Base-by-base conservation (phyloP, 805 yeast genomes). In the Myxozyma udenii region DNA sequence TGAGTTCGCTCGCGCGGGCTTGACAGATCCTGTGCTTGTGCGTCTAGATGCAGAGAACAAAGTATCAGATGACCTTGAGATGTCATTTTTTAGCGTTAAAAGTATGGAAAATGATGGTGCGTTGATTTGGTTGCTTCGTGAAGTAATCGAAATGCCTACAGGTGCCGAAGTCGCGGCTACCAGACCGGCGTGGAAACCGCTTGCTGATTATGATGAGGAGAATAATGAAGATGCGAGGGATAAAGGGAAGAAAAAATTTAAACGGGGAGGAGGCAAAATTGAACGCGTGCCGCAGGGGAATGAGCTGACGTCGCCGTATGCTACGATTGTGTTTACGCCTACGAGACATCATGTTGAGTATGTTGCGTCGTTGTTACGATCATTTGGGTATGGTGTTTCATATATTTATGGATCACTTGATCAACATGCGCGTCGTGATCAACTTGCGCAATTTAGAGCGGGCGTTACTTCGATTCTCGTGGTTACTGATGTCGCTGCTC, bases 331-430 rank as follows among this genome's bases (percentile, higher is more conserved):
- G 2, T 93, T 93, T 63, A 97, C 88, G 5, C 98, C 98, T 42
- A 93, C 99, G 0, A 85, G 89, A 71, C 98, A 93, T 71, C 98
- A 93, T 70, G 98, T 93, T 21, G 99, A 93, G 70, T 95, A 88
- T 66, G 76, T 93, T 45, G 75, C 91, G 3, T 74, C 74, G 2
- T 66, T 93, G 52, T 72, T 93, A 52, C 80, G 78, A 62, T 81
- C 80, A 26, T 81, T 86, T 33, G 97, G 97, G 1, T 93, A 85
- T 68, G 83, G 93, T 4, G 85, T 81, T 1, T 85, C 98, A 1
- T 89, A 83, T 64, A 87, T 91, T 57, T 93, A 93, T 66, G 98
- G 99, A 68, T 79, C 97, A 1, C 75, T 93, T 56, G 98, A 93
- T 70, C 98, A 93, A 66, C 84, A 81, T 62, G 98, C 98, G 1